Percentiles rank a stretch among this genome's conserved stretches.
These are phyloP conservation scores for Leishmania tropica DNA, from an alignment of 208 protist species.

Conservation along the genomic window DNA sequence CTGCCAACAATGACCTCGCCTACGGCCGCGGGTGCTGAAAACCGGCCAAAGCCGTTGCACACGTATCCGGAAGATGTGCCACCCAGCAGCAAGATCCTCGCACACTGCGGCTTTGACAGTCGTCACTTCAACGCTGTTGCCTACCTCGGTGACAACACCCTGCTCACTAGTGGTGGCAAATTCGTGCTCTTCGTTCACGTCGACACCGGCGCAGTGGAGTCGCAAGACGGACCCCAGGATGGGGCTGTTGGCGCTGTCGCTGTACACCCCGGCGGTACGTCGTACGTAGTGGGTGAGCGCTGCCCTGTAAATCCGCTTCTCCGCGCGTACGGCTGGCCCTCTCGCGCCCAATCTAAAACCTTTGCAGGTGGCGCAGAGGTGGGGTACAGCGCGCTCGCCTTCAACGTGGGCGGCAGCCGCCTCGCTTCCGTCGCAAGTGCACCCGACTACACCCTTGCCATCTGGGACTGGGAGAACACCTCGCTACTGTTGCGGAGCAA, in stretches of 20 bases:
- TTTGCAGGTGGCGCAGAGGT: slow-evolving; percentile 82
- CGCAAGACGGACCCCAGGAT: slow-evolving; percentile 52
- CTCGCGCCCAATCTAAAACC: slow-evolving; percentile 42
- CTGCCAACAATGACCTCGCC: not conserved
- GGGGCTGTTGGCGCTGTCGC: slow-evolving; percentile 67
- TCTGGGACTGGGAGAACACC: slow-evolving; percentile 95
- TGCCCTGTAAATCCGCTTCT: slow-evolving; percentile 58
- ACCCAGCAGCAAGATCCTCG: slow-evolving; percentile 37
- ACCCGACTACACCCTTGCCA: slow-evolving; percentile 96
- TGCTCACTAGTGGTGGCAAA: slow-evolving; percentile 76
- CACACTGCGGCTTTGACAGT: slow-evolving; percentile 78
- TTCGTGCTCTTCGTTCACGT: slow-evolving; percentile 88
- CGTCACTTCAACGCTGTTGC: slow-evolving; percentile 62
- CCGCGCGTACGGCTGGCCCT: slow-evolving; percentile 86
- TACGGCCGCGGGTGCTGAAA: not conserved
- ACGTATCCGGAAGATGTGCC: slow-evolving; percentile 52
- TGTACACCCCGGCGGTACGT: slow-evolving; percentile 70
- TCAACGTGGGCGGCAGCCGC: slow-evolving; percentile 83
- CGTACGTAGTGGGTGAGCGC: slow-evolving; percentile 88
- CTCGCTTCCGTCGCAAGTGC: slow-evolving; percentile 94
- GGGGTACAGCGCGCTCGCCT: slow-evolving; percentile 89
- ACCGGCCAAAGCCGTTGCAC: slow-evolving; percentile 61
- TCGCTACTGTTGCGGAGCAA: slow-evolving; percentile 94
- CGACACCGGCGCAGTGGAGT: slow-evolving; percentile 47
- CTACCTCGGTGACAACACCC: slow-evolving; percentile 55